phyloP scores from a whole-genome alignment of 345 rosid genomes.

The Pugionium cornutum region DNA sequence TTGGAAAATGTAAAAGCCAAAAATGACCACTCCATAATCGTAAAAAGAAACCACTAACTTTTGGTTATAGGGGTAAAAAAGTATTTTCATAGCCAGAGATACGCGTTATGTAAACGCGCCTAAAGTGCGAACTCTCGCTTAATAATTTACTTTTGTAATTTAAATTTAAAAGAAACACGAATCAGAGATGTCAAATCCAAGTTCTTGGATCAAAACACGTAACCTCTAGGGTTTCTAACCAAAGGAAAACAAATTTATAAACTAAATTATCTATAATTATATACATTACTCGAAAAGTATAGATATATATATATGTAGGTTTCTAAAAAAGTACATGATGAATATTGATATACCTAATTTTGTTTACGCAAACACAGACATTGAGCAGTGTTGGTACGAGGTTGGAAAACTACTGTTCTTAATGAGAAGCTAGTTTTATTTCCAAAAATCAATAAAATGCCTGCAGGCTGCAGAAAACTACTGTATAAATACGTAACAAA shows the following conservation, averaged over 20 bases:
- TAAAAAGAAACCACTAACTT: not conserved
- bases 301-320: slow-evolving; percentile 23
- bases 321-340: slow-evolving; percentile 42
- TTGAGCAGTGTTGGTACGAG: slow-evolving; percentile 44
- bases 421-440: slow-evolving; percentile 25
- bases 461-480: slow-evolving; percentile 18
- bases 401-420: slow-evolving; percentile 30
- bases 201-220: slow-evolving; percentile 40
- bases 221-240: slow-evolving; percentile 41
- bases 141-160: slow-evolving; percentile 6
- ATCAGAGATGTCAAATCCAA: slow-evolving; percentile 42
- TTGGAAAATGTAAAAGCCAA: not conserved
- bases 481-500: too few relatives aligned
- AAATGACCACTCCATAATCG: not conserved
- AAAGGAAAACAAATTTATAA: slow-evolving; percentile 29
- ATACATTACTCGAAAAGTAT: not conserved
- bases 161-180: slow-evolving; percentile 18
- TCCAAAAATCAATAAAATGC: slow-evolving; percentile 38
- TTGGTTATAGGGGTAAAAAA: not conserved
- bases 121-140: slow-evolving; percentile 15
- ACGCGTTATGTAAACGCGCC: slow-evolving; percentile 28
- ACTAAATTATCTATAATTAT: slow-evolving; percentile 16
- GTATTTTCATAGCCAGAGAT: not conserved
- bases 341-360: slow-evolving; percentile 39
- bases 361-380: slow-evolving; percentile 38